These are phyloP conservation scores for Ascochyta lentis DNA, from an alignment of 2,329 filamentous ascomycete species.

Conservation along the genomic window DNA sequence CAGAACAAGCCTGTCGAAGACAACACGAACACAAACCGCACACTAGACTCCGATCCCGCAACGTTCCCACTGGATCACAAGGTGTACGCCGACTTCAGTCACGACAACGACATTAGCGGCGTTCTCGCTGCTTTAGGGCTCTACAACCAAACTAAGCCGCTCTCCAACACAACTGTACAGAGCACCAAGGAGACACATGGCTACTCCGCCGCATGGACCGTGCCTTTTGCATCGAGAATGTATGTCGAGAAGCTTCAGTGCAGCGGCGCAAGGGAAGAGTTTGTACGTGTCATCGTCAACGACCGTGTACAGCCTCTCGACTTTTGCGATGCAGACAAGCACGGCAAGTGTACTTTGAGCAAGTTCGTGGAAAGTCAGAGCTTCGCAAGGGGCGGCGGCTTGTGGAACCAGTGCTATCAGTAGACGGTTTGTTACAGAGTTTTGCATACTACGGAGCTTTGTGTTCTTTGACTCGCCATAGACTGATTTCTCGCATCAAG, in stretches of 20 bases:
- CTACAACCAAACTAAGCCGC: constrained; percentile 68
- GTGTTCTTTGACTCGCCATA: not conserved
- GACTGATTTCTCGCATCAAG: not conserved
- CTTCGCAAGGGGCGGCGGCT: constrained; percentile 75
- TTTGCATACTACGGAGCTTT: not conserved
- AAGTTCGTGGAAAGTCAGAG: constrained; percentile 76
- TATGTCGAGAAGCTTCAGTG: constrained; percentile 91
- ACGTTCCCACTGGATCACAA: constrained; percentile 74
- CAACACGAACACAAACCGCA: constrained; percentile 77
- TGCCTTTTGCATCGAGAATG: constrained; percentile 80
- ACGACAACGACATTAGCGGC: constrained; percentile 85
- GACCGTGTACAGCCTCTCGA: constrained; percentile 77
- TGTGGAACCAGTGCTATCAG: constrained; percentile 70
- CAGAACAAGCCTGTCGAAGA: constrained; percentile 73
- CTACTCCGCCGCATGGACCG: constrained; percentile 77
- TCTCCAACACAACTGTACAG: constrained; percentile 55
- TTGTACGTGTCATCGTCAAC: constrained; percentile 82
- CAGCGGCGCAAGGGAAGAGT: constrained; percentile 64
- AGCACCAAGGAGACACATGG: constrained; percentile 65
- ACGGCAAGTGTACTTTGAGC: constrained; percentile 73
- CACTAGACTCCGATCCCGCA: constrained; percentile 68
- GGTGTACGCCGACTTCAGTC: constrained; percentile 88
- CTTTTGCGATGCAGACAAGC: constrained; percentile 71
- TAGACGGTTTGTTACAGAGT: constrained; percentile 1
- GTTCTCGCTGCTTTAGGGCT: constrained; percentile 80